phyloP scores from a whole-genome alignment of 169 alveolate species.

The Perkinsus chesapeaki region DNA sequence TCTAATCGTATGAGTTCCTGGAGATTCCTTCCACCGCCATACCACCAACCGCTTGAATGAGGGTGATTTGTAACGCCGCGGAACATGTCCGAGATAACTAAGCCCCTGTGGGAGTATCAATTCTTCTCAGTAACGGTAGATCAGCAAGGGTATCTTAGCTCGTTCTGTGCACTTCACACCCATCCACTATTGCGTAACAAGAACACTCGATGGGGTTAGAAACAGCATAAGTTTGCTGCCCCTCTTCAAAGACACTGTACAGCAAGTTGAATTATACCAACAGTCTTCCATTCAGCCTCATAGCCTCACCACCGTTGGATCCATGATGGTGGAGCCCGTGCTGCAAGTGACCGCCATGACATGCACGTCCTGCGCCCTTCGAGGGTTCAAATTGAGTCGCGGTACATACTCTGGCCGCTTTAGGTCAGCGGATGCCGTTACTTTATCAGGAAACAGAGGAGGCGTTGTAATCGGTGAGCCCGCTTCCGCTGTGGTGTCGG shows the following conservation, averaged over 20 bases:
- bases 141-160: not conserved
- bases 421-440: not conserved
- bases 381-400: not conserved
- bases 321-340: not conserved
- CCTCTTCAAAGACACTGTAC: not conserved
- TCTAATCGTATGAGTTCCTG: not conserved
- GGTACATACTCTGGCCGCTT: not conserved
- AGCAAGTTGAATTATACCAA: not conserved
- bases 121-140: not conserved
- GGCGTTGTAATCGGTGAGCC: not conserved
- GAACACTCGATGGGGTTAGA: not conserved
- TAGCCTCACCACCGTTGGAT: not conserved
- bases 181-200: not conserved
- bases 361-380: not conserved
- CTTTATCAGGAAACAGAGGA: not conserved
- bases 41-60: not conserved
- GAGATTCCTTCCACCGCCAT: not conserved
- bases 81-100: not conserved
- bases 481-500: no score
- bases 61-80: not conserved
- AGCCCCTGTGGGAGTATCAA: not conserved
- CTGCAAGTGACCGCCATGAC: not conserved
- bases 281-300: not conserved
- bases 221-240: not conserved
- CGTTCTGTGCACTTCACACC: not conserved